These are phyloP conservation scores for Aspergillus avenaceus DNA, from an alignment of 495 filamentous ascomycete species.

Conservation along the genomic window DNA sequence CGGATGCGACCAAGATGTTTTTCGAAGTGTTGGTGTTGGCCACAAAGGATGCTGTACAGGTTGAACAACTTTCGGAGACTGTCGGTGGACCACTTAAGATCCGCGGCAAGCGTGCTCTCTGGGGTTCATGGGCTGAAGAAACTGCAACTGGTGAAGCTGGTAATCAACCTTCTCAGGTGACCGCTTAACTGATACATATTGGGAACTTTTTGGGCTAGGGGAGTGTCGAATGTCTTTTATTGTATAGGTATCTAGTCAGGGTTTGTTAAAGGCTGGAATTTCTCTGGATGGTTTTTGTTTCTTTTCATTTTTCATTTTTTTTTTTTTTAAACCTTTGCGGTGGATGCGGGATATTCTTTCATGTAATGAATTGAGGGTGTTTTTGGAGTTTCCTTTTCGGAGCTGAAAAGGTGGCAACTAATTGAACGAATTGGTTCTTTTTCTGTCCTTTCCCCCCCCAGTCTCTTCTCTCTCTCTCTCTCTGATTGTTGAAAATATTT, in stretches of 20 bases:
- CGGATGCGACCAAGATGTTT: conserved; percentile 98
- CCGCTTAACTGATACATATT: conserved; percentile 15
- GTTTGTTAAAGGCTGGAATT: conserved; percentile 9
- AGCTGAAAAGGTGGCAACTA: conserved; percentile 17
- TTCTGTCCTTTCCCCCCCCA: conserved; percentile 6
- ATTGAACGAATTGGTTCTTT: conserved; percentile 3
- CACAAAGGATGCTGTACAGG: conserved; percentile 95
- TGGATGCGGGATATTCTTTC: conserved; percentile 8
- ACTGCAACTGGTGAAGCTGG: conserved; percentile 60
- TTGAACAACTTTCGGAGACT: conserved; percentile 75
- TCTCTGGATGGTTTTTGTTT: conserved; percentile 4
- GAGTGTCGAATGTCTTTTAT: background rate
- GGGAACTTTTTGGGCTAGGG: background rate
- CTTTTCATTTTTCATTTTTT: conserved; percentile 2
- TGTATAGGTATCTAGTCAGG: background rate
- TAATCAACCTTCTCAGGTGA: conserved; percentile 27
- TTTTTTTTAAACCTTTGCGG: background rate
- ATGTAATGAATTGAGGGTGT: conserved; percentile 15
- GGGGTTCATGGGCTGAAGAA: conserved; percentile 93
- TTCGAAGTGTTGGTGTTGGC: conserved; percentile 94
- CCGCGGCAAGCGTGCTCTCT: conserved; percentile 82
- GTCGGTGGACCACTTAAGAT: conserved; percentile 77
- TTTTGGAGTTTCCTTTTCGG: conserved; percentile 1
- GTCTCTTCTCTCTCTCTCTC: background rate
- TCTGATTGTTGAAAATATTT: background rate